phyloP scores from a whole-genome alignment of 805 yeast genomes.

The Candida namnaoensis region DNA sequence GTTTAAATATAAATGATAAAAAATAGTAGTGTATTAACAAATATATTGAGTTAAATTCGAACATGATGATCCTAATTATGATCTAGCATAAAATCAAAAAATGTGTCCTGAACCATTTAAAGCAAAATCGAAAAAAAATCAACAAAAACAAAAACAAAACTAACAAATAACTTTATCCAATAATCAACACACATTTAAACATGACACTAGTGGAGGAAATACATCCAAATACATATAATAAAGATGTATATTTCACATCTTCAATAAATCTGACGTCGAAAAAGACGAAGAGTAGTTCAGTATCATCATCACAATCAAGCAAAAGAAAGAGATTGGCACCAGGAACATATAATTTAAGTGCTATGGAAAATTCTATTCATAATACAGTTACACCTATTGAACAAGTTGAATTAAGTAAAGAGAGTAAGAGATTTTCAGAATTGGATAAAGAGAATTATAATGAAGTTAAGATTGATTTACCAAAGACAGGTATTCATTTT shows the following conservation, averaged over 20 bases:
- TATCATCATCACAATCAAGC: conserved; percentile 1
- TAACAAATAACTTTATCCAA: not conserved
- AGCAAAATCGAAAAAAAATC: too few species aligned
- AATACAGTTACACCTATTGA: conserved; percentile 18
- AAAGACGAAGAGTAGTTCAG: not conserved
- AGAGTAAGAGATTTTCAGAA: conserved; percentile 29
- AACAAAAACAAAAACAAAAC: not conserved
- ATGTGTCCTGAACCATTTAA: too few species aligned
- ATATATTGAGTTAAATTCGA: too few species aligned
- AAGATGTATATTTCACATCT: conserved; percentile 18
- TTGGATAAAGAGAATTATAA: conserved; percentile 34
- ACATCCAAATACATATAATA: conserved; percentile 6
- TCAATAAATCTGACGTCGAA: conserved; percentile 13
- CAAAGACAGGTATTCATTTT: conserved; percentile 19
- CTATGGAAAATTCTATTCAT: conserved; percentile 16
- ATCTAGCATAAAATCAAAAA: too few species aligned
- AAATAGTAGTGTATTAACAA: too few species aligned
- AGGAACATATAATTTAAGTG: conserved; percentile 18
- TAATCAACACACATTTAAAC: not conserved
- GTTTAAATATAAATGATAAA: too few species aligned
- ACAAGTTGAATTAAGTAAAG: conserved; percentile 23
- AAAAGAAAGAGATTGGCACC: conserved; percentile 16
- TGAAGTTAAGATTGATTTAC: conserved; percentile 29
- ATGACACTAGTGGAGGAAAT: conserved; percentile 14
- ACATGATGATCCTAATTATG: too few species aligned